Conservation (phyloP, 805 yeast species). For the Suhomyces vadensis region DNA sequence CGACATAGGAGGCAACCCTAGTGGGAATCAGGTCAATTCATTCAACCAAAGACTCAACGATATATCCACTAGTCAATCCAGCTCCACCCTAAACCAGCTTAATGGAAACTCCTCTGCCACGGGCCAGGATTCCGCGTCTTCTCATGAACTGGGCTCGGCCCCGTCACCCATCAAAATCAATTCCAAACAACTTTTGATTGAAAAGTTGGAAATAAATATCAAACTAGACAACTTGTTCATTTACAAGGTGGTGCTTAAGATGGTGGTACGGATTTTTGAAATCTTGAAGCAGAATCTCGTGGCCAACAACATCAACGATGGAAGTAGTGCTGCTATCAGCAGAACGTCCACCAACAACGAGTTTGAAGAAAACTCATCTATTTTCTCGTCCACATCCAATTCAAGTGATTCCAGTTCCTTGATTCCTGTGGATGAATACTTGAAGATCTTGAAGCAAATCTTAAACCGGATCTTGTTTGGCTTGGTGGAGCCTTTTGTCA, state of each 20-base stretch:
- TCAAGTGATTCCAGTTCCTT: constrained; percentile 24
- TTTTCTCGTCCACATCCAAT: constrained; percentile 31
- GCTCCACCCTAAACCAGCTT: constrained; percentile 16
- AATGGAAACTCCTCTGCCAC: constrained; percentile 5
- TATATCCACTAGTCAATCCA: constrained; percentile 12
- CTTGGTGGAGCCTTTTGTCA: constrained; percentile 39
- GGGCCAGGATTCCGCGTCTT: constrained; percentile 2
- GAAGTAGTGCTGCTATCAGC: constrained; percentile 1
- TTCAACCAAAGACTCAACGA: constrained; percentile 10
- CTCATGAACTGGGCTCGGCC: constrained; percentile 12
- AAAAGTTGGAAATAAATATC: constrained; percentile 45
- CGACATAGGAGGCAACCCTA: constrained; percentile 32
- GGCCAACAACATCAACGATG: constrained; percentile 9
- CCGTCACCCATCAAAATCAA: constrained; percentile 41
- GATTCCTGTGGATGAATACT: constrained; percentile 34
- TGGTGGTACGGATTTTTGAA: constrained; percentile 28
- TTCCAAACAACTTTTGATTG: constrained; percentile 43
- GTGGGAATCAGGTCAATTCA: constrained; percentile 8
- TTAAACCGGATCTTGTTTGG: constrained; percentile 34
- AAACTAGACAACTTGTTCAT: constrained; percentile 40
- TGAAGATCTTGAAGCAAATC: constrained; percentile 26
- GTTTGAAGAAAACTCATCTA: constrained; percentile 33
- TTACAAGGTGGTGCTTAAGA: constrained; percentile 33
- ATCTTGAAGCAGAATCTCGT: constrained; percentile 28
- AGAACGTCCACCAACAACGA: constrained; percentile 6